Evolutionary conservation across 2,329 filamentous ascomycete genomes (phyloP), one percentile per base, ranked within the genome.

Genomic region (Bipolaris oryzae): DNA sequence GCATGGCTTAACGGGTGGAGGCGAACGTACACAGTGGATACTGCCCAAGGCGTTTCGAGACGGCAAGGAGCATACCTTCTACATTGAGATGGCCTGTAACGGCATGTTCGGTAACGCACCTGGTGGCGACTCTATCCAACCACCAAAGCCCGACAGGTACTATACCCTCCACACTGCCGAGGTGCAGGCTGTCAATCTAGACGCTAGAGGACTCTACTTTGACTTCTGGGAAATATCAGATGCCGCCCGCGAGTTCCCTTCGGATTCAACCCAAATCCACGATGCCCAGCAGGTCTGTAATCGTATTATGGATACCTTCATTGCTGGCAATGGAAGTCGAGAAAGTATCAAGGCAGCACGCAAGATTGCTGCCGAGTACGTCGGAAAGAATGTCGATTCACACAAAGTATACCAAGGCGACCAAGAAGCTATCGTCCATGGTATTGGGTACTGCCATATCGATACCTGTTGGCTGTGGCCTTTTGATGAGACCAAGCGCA

Each of bases 391-490:
- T 9, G 87, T 96, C 44, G 89, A 96, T 74, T 93, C 91, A 5
- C 82, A 89, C 50, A 87, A 91, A 62, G 92, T 99, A 9, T 99
- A 98, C 72, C 84, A 91, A 38, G 87, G 83, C 47, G 88, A 87
- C 60, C 88, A 88, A 23, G 83, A 89, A 33, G 86, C 91, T 1
- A 83, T 96, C 57, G 91, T 98, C 3, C 95, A 87, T 67, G 94
- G 87, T 34, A 94, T 98, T 63, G 95, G 95, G 0, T 92, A 99
- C 75, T 99, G 95, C 68, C 95, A 99, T 76, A 99, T 99, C 65
- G 95, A 98, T 77, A 96, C 90, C 25, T 97, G 94, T 77, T 99
- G 95, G 95, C 83, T 99, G 34, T 99, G 95, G 95, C 95, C 95
- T 0, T 99, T 92, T 85, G 95, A 90, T 9, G 95, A 99, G 80